These are phyloP conservation scores for Fusarium sp. DNA, from an alignment of 2,329 filamentous ascomycete species.

Conservation along the genomic window DNA sequence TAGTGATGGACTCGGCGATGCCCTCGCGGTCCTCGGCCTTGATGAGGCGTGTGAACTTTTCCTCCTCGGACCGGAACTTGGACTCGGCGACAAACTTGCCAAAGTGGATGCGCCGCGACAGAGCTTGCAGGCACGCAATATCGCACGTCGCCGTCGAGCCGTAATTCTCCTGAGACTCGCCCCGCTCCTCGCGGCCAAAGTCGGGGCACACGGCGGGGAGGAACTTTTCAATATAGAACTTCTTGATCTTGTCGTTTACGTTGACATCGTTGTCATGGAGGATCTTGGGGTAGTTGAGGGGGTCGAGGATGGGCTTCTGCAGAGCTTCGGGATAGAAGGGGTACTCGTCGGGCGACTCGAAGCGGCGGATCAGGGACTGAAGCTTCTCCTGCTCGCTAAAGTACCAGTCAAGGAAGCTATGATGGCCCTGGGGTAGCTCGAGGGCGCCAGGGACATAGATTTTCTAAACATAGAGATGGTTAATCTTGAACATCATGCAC, in stretches of 20 bases:
- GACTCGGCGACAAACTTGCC: constrained; percentile 98
- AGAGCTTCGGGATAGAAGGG: constrained; percentile 92
- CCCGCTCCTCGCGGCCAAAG: constrained; percentile 81
- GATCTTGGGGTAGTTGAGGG: constrained; percentile 88
- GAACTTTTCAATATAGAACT: constrained; percentile 84
- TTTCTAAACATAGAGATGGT: constrained; percentile 57
- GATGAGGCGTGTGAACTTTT: constrained; percentile 86
- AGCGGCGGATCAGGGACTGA: constrained; percentile 93
- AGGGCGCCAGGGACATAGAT: constrained; percentile 89
- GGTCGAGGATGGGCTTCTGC: constrained; percentile 84
- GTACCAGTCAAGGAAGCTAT: constrained; percentile 95
- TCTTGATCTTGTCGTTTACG: constrained; percentile 88
- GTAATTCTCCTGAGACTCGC: constrained; percentile 93
- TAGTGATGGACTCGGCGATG: constrained; percentile 91
- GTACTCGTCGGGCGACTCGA: constrained; percentile 96
- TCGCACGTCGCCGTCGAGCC: constrained; percentile 92
- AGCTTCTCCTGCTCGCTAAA: constrained; percentile 89
- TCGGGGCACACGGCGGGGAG: constrained; percentile 86
- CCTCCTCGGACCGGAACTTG: constrained; percentile 88
- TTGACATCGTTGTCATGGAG: constrained; percentile 91
- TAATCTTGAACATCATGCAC: constrained; percentile 20
- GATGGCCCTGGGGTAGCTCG: constrained; percentile 75
- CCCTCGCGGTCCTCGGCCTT: constrained; percentile 81
- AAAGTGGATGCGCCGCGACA: constrained; percentile 94
- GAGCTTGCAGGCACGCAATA: constrained; percentile 87